Percentiles rank a stretch among this genome's conserved stretches.
Evolutionary conservation across 257 asterid species (phyloP).

Genomic region (Prunella vulgaris): DNA sequence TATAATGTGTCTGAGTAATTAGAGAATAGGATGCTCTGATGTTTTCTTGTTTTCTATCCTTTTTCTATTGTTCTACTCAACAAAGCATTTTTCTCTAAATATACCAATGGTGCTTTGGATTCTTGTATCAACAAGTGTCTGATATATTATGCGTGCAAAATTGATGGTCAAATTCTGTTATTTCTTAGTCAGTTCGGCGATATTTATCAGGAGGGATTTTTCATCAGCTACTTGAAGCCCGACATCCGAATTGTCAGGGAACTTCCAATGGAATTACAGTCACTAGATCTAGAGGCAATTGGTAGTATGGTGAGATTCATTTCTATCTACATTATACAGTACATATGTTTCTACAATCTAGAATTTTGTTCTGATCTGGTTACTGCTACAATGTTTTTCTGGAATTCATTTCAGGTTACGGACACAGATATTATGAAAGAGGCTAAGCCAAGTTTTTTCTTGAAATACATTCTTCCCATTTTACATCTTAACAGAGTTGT

Average conservation of each 20-base stretch:
- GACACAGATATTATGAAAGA: slow-evolving; percentile 82
- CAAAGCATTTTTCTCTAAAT: neutral
- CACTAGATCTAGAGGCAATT: slow-evolving; percentile 87
- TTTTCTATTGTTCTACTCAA: neutral
- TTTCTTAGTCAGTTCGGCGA: slow-evolving; percentile 97
- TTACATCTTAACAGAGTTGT: slow-evolving; percentile 76
- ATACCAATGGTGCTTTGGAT: neutral
- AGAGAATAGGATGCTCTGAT: slow-evolving; percentile 1
- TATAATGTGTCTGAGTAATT: neutral
- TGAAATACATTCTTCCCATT: slow-evolving; percentile 84
- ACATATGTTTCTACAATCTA: neutral
- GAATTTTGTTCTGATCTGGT: slow-evolving; percentile 11
- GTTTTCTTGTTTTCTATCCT: neutral
- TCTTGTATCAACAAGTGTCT: neutral
- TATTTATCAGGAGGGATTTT: slow-evolving; percentile 92
- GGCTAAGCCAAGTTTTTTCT: slow-evolving; percentile 90
- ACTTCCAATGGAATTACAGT: slow-evolving; percentile 76
- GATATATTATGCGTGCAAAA: slow-evolving; percentile 28
- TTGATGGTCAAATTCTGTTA: slow-evolving; percentile 41
- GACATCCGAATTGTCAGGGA: slow-evolving; percentile 78
- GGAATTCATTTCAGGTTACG: slow-evolving; percentile 53
- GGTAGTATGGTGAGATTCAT: slow-evolving; percentile 81
- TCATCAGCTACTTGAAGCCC: slow-evolving; percentile 81
- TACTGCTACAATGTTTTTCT: too few species aligned
- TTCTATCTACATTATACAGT: neutral